These are phyloP conservation scores for Fistulifera pelliculosa DNA, from an alignment of 108 stramenopile genomes.

Conservation along the genomic window DNA sequence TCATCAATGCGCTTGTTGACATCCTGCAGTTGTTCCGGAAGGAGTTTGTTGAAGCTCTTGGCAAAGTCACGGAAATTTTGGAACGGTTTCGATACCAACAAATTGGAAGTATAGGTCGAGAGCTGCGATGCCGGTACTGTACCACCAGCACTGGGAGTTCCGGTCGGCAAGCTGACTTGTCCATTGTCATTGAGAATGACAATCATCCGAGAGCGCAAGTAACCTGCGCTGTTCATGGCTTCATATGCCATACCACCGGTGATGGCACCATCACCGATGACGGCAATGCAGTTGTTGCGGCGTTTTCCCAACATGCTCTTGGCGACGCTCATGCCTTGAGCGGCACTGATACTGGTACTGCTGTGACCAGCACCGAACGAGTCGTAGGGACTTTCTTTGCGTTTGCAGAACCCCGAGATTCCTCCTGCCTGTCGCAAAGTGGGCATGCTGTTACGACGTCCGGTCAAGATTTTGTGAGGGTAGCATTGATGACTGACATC, in stretches of 20 bases:
- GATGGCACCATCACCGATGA: constrained; percentile 98
- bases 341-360: constrained; percentile 85
- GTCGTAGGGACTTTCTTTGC: constrained; percentile 90
- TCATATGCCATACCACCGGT: constrained; percentile 99
- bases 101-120: constrained; percentile 86
- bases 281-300: constrained; percentile 93
- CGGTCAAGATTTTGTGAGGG: constrained; percentile 96
- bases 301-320: constrained; percentile 77
- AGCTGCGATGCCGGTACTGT: constrained; percentile 83
- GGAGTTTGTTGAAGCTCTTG: constrained; percentile 85
- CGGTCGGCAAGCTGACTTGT: constrained; percentile 95
- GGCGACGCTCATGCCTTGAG: constrained; percentile 93
- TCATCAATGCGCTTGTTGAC: constrained; percentile 96
- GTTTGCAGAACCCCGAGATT: constrained; percentile 92
- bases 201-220: constrained; percentile 88
- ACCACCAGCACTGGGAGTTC: constrained; percentile 93
- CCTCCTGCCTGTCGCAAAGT: constrained; percentile 84
- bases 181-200: constrained; percentile 97
- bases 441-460: constrained; percentile 76
- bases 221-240: constrained; percentile 97
- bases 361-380: constrained; percentile 96
- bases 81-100: constrained; percentile 91
- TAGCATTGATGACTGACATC: constrained; percentile 97
- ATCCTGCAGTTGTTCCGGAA: constrained; percentile 89
- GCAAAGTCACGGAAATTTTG: constrained; percentile 92